A percentile compares a stretch with the other conserved stretches of the same genome.
Conservation (phyloP, 495 filamentous ascomycete species). For the Chaetomidium leptoderma region DNA sequence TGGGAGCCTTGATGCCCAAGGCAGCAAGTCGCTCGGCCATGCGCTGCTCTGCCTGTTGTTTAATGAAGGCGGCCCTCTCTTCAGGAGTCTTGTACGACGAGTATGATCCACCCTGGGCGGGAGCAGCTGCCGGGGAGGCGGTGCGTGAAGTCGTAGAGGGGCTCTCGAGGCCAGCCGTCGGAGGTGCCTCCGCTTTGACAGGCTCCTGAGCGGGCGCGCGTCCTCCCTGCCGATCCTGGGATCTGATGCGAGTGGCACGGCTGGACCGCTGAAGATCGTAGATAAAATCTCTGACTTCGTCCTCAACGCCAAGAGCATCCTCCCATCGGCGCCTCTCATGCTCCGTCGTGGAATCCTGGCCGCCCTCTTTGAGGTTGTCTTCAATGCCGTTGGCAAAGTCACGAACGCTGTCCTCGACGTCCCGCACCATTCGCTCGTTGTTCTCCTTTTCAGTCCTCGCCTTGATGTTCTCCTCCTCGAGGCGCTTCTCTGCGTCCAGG, state of each 20-base stretch:
- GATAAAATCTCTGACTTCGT: constrained; percentile 95
- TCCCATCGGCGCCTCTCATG: constrained; percentile 95
- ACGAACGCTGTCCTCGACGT: constrained; percentile 95
- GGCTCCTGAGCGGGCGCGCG: constrained; percentile 45
- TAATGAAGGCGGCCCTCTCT: constrained; percentile 91
- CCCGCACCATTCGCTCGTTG: constrained; percentile 91
- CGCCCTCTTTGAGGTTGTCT: constrained; percentile 77
- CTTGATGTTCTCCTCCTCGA: constrained; percentile 82
- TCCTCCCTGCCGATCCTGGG: constrained; percentile 56
- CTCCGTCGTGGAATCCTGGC: constrained; percentile 61
- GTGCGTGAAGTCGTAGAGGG: constrained; percentile 41
- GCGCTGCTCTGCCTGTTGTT: constrained; percentile 91
- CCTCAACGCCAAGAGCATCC: constrained; percentile 92
- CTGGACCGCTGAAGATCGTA: constrained; percentile 87
- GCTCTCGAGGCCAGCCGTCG: constrained; percentile 37
- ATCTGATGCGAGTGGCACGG: constrained; percentile 66
- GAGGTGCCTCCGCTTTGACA: constrained; percentile 40
- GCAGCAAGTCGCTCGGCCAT: constrained; percentile 98
- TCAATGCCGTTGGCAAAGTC: constrained; percentile 82
- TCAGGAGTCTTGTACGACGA: constrained; percentile 83
- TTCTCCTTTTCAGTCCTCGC: constrained; percentile 81
- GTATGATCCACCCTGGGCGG: constrained; percentile 54
- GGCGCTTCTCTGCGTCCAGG: constrained; percentile 68
- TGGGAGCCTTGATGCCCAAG: constrained; percentile 77
- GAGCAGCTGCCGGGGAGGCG: constrained; percentile 41